Conservation (phyloP, 208 protist species). For the Phytomonas sp. region DNA sequence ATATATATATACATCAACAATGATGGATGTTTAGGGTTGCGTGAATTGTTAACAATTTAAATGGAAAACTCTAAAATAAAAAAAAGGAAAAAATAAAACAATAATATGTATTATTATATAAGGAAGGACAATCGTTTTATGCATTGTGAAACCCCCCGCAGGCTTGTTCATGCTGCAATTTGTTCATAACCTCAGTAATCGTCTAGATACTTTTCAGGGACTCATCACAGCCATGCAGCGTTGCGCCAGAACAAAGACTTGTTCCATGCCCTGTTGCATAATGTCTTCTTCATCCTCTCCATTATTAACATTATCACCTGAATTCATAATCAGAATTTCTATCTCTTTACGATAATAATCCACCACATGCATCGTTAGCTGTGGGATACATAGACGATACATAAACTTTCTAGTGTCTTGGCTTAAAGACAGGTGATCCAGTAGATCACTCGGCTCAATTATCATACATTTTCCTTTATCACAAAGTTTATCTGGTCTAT, state of each 20-base stretch:
- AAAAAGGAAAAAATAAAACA: background rate
- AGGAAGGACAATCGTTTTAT: background rate
- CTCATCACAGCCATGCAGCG: background rate
- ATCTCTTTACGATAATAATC: conserved; percentile 18
- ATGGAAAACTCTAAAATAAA: background rate
- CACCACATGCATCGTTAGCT: conserved; percentile 27
- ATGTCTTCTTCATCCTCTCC: conserved; percentile 18
- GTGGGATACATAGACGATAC: conserved; percentile 24
- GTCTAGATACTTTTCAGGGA: background rate
- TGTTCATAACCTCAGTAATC: background rate
- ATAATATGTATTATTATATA: background rate
- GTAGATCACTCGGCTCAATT: background rate
- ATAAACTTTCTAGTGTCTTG: conserved; percentile 4
- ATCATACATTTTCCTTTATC: background rate
- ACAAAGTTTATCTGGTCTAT: background rate
- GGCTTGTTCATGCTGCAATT: background rate
- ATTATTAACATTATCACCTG: conserved; percentile 7
- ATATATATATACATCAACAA: background rate
- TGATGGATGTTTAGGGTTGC: background rate
- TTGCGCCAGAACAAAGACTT: background rate
- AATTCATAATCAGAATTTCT: conserved; percentile 11
- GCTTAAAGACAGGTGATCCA: background rate
- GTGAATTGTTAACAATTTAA: background rate
- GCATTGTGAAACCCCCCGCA: background rate
- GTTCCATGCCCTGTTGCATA: background rate